Percentiles rank a stretch among this genome's conserved stretches.
These are phyloP conservation scores for Pontederia crassipes DNA, from an alignment of 176 grass and related monocot genomes.

Conservation along the genomic window DNA sequence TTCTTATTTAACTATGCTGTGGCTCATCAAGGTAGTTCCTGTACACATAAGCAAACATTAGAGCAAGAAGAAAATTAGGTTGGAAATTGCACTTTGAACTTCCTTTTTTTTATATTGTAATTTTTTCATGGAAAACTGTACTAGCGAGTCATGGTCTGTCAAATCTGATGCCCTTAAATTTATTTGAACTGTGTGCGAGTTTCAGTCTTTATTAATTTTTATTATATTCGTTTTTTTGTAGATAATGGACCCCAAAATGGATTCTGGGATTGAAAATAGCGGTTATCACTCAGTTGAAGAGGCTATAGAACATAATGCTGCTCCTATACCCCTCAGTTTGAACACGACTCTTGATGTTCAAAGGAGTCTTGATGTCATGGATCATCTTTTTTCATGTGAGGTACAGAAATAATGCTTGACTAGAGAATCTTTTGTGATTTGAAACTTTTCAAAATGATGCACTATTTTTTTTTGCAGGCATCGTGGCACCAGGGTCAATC, in stretches of 20 bases:
- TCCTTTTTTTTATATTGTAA: no score
- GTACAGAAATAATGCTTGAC: constrained; percentile 37
- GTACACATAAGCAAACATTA: no score
- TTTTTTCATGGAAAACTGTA: no score
- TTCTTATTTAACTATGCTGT: no score
- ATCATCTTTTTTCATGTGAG: constrained; percentile 98
- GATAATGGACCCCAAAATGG: constrained; percentile 99
- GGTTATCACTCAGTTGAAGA: constrained; percentile 75
- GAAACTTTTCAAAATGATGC: constrained; percentile 1
- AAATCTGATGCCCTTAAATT: background rate
- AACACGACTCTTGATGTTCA: constrained; percentile 72
- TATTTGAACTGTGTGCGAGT: constrained; percentile 21
- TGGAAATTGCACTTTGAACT: no score
- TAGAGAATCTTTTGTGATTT: constrained; percentile 11
- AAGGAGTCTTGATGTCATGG: constrained; percentile 71
- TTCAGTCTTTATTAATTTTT: constrained; percentile 14
- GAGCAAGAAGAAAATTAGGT: no score
- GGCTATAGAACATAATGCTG: constrained; percentile 79
- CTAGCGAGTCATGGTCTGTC: no score
- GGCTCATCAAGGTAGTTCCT: no score
- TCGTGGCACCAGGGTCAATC: constrained; percentile 95
- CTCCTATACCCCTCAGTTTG: constrained; percentile 79
- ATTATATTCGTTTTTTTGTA: constrained; percentile 18
- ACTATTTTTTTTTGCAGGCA: constrained; percentile 33
- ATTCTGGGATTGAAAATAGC: constrained; percentile 74